These are phyloP conservation scores for Backusella parvicylindrica DNA, from an alignment of 192 early-diverging fungal species.

Conservation along the genomic window DNA sequence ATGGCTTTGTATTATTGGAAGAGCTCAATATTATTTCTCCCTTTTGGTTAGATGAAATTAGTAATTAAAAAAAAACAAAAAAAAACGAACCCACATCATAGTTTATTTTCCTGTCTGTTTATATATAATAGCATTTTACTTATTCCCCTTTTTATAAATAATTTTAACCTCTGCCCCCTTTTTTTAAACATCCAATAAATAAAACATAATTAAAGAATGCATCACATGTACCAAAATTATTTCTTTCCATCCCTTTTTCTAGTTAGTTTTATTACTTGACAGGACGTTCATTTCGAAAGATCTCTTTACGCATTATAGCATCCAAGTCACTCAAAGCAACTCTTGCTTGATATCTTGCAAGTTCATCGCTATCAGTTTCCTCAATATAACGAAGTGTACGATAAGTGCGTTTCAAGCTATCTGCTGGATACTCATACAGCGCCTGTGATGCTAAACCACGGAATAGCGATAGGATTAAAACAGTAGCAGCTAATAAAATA, in stretches of 20 bases:
- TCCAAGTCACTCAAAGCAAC: constrained; percentile 68
- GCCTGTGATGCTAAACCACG: constrained; percentile 60
- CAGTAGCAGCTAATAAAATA: constrained; percentile 57
- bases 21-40: neutral
- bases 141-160: neutral
- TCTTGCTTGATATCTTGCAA: constrained; percentile 69
- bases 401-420: constrained; percentile 55
- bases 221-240: neutral
- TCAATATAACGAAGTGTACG: constrained; percentile 58
- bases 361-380: constrained; percentile 65
- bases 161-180: neutral
- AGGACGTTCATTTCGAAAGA: constrained; percentile 17
- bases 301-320: constrained; percentile 46
- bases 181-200: neutral
- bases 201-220: neutral
- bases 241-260: neutral
- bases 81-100: neutral
- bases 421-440: constrained; percentile 51
- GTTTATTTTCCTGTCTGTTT: neutral
- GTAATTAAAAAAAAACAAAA: neutral
- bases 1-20: neutral
- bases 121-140: neutral
- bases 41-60: neutral
- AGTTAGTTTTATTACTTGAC: neutral
- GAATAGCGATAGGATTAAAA: constrained; percentile 65